phyloP scores from a whole-genome alignment of 495 filamentous ascomycete species.

The Chaetomium cochliodes region DNA sequence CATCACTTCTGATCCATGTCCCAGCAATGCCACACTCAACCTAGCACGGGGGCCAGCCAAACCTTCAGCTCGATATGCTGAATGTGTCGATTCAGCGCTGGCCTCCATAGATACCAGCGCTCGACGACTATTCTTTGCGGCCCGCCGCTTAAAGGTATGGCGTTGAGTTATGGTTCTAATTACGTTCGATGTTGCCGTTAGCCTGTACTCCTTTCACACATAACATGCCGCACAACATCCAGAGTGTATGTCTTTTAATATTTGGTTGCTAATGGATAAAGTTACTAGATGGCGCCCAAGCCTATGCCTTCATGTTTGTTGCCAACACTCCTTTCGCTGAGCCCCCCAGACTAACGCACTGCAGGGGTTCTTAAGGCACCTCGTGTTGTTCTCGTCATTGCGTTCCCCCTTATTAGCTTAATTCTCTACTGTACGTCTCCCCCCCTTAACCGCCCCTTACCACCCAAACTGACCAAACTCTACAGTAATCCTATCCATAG shows the following conservation, averaged over 20 bases:
- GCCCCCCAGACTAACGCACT: background rate
- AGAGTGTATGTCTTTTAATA: too few relatives aligned
- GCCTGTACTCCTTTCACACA: too few relatives aligned
- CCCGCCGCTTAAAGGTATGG: background rate
- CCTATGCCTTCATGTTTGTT: constrained; percentile 21
- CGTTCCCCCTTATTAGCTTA: constrained; percentile 29
- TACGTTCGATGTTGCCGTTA: too few relatives aligned
- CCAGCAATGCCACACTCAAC: constrained; percentile 17
- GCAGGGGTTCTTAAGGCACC: constrained; percentile 31
- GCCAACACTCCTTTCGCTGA: background rate
- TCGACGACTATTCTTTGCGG: background rate
- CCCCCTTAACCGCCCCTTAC: background rate
- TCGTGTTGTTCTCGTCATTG: constrained; percentile 27
- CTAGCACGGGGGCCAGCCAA: constrained; percentile 2
- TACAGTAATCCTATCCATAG: constrained; percentile 28
- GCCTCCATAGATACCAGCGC: constrained; percentile 9
- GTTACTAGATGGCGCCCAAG: constrained; percentile 4
- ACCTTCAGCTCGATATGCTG: constrained; percentile 8
- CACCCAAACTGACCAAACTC: background rate
- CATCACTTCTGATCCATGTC: background rate
- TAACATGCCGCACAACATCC: too few relatives aligned
- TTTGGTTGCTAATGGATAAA: background rate
- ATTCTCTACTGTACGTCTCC: constrained; percentile 27
- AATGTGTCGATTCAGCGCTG: background rate
- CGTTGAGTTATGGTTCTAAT: too few relatives aligned